Evolutionary conservation across 2,329 filamentous ascomycete species (phyloP), one percentile per base, ranked within the genome.

Genomic region (Xylariaceae sp.): DNA sequence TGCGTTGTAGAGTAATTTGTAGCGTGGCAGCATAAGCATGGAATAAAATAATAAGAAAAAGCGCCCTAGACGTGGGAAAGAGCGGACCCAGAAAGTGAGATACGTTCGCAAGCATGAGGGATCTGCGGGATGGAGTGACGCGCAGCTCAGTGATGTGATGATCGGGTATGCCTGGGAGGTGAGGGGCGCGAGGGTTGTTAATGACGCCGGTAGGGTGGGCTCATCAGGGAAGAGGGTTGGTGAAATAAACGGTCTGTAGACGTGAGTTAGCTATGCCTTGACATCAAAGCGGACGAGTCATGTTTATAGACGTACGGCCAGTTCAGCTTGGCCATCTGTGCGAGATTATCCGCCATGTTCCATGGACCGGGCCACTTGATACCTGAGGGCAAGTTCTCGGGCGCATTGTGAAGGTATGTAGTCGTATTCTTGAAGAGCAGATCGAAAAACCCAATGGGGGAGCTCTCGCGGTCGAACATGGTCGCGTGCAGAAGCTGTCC

Each of bases 91-190:
- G 72, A 94, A 95, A 57, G 89, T 88, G 45, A 96, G 74, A 69
- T 91, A 95, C 2, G 89, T 95, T 32, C 89, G 88, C 39, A 87
- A 80, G 71, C 92, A 99, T 19, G 89, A 95, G 1, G 92, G 91
- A 65, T 95, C 89, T 19, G 82, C 78, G 0, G 92, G 91, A 68
- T 99, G 92, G 2, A 97, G 82, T 1, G 92, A 80, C 1, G 92
- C 92, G 72, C 94, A 99, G 43, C 90, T 92, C 26, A 96, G 82
- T 30, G 85, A 87, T 7, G 82, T 85, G 69, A 95, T 92, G 42
- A 90, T 84, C 1, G 92, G 92, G 67, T 97, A 92, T 0, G 92
- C 92, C 31, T 87, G 82, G 1, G 87, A 85, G 1, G 89, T 90
- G 52, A 97, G 83, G 0, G 91, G 88, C 0, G 86, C 79, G 54